Evolutionary conservation across 192 early-diverging fungal species (phyloP), one percentile per base, ranked within the genome.

Genomic region (Rhizoclosmatium sp.): DNA sequence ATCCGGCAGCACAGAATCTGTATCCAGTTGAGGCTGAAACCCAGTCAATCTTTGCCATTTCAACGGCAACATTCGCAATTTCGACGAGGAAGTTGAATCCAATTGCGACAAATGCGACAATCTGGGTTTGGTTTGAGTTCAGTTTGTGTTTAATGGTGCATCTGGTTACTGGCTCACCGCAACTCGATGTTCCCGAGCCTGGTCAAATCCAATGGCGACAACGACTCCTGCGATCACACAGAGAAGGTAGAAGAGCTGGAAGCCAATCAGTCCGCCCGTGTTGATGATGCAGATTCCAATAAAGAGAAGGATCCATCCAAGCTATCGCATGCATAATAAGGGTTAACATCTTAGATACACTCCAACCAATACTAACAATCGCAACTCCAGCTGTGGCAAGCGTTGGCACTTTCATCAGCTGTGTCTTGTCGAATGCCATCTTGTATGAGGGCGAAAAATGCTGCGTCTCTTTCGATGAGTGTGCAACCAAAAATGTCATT

Each of bases 261-360:
- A 72, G 49, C 49, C 70, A 59, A 51, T 58, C 5, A 72, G 4
- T 5, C 70, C 70, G 47, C 44, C n/a, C 7, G 70, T 7, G 9
- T 23, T 39, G 12, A 69, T 1, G 65, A 83, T 69, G 67, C 82
- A 80, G n/a, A 76, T 19, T 45, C 82, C 82, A 46, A 83, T 76
- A 46, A 83, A 83, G 16, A 73, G 40, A 10, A 83, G 73, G 23
- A 83, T 54, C 82, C 82, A 83, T 5, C 82, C 82, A 41, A 83
- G 60, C 82, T 82, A 46, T 65, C 5, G 1, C 23, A 21, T 16
- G 0, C 62, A 65, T 65, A 21, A 41, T 16, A 41, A 21, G 5
- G 7, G 23, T 5, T 10, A 65, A 41, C 62, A 65, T 0, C 5
- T 42, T 7, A 21, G 62, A 5, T 40, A 7, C 10, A 10, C 0